Conservation (phyloP, 257 asterid species). For the Fraxinus pennsylvanica region DNA sequence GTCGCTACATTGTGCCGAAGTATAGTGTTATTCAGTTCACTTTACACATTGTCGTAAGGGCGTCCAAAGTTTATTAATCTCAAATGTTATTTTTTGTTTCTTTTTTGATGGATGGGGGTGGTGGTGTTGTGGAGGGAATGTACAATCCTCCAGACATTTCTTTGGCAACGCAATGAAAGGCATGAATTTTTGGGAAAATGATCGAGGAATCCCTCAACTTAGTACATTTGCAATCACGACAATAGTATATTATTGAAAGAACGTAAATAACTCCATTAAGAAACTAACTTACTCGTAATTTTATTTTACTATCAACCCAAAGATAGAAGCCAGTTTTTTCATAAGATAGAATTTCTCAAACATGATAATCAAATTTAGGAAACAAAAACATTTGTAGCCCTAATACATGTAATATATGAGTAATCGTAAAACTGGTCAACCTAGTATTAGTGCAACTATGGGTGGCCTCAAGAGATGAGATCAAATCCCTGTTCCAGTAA, state of each 20-base stretch:
- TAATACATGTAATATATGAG: conserved; percentile 5
- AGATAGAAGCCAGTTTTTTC: background rate
- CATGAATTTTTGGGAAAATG: too few species aligned
- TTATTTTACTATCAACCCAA: background rate
- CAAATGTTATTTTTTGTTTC: too few species aligned
- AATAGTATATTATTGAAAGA: background rate
- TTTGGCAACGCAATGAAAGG: too few species aligned
- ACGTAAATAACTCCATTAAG: background rate
- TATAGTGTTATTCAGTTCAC: too few species aligned
- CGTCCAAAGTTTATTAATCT: too few species aligned
- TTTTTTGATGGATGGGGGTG: too few species aligned
- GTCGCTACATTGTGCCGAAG: too few species aligned
- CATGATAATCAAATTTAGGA: conserved; percentile 7
- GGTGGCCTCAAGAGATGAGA: conserved; percentile 53
- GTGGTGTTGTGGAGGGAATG: too few species aligned
- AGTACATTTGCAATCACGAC: too few species aligned
- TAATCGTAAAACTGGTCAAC: conserved; percentile 20
- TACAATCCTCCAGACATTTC: too few species aligned
- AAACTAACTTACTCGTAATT: background rate
- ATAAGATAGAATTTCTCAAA: conserved; percentile 3
- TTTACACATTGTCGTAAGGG: too few species aligned
- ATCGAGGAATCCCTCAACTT: too few species aligned
- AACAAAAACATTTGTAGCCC: conserved; percentile 11
- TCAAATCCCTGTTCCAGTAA: conserved; percentile 66
- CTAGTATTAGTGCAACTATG: conserved; percentile 7